phyloP scores from a whole-genome alignment of 2,329 filamentous ascomycete genomes.

The Elsinoe batatas region DNA sequence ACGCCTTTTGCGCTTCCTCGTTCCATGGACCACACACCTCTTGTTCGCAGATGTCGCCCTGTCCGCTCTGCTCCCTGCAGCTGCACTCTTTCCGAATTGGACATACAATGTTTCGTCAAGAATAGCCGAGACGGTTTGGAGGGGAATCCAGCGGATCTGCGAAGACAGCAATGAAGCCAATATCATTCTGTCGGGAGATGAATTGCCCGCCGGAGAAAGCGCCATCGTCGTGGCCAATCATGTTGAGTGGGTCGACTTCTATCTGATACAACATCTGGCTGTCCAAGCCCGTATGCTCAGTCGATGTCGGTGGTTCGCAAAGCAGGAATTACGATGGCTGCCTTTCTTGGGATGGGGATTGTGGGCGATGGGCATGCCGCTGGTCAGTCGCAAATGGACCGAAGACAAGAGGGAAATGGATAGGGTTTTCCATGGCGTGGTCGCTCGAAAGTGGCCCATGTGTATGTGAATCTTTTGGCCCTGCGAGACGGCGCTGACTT shows the following conservation, averaged over 20 bases:
- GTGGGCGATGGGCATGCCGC: slow-evolving; percentile 56
- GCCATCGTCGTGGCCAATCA: slow-evolving; percentile 53
- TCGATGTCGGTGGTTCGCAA: slow-evolving; percentile 54
- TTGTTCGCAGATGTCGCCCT: slow-evolving; percentile 39
- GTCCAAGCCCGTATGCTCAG: slow-evolving; percentile 47
- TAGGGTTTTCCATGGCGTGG: slow-evolving; percentile 46
- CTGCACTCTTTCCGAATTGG: slow-evolving; percentile 32
- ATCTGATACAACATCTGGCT: slow-evolving; percentile 52
- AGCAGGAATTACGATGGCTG: slow-evolving; percentile 48
- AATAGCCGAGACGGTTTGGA: slow-evolving; percentile 47
- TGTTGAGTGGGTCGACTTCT: slow-evolving; percentile 54
- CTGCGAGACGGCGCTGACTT: neutral
- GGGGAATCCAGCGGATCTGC: slow-evolving; percentile 49
- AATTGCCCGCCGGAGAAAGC: slow-evolving; percentile 44
- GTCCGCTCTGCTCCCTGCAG: slow-evolving; percentile 27
- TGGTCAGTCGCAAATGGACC: slow-evolving; percentile 52
- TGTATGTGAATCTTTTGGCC: slow-evolving; percentile 36
- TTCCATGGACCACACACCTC: slow-evolving; percentile 47
- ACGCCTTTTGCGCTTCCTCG: slow-evolving; percentile 28
- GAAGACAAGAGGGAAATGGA: slow-evolving; percentile 48
- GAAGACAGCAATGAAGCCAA: slow-evolving; percentile 43
- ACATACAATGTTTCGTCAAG: slow-evolving; percentile 47
- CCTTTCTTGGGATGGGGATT: slow-evolving; percentile 55
- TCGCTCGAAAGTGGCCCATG: slow-evolving; percentile 41
- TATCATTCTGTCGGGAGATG: slow-evolving; percentile 46